Evolutionary conservation across 2,329 filamentous ascomycete genomes (phyloP).

Genomic region (Fusarium sp.): DNA sequence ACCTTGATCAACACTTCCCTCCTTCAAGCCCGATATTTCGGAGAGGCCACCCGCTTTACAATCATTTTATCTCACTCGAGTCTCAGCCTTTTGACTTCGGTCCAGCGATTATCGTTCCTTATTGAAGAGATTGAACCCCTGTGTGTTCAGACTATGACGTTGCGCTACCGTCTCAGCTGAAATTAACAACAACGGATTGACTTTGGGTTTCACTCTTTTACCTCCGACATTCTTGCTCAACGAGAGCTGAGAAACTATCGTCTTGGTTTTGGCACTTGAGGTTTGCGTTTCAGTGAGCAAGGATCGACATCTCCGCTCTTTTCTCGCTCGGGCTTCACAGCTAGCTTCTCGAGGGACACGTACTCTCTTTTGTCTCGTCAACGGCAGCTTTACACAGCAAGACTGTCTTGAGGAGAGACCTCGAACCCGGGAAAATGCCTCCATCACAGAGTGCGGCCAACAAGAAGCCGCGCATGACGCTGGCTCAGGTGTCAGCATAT

Average conservation of each 20-base stretch:
- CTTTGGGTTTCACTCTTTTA: constrained; percentile 23
- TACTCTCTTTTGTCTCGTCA: constrained; percentile 39
- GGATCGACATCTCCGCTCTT: constrained; percentile 29
- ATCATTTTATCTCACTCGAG: constrained; percentile 22
- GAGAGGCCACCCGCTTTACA: constrained; percentile 24
- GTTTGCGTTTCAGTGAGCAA: constrained; percentile 9
- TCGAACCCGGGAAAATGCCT: constrained; percentile 51
- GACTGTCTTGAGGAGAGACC: not conserved
- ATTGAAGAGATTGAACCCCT: constrained; percentile 21
- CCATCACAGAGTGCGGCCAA: constrained; percentile 52
- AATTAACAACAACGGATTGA: constrained; percentile 32
- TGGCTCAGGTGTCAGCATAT: constrained; percentile 90
- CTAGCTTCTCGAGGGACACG: constrained; percentile 32
- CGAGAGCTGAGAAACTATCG: not conserved
- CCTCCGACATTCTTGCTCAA: constrained; percentile 3
- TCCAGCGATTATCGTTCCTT: constrained; percentile 31
- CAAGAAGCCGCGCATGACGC: constrained; percentile 80
- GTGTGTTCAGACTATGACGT: constrained; percentile 46
- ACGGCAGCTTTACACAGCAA: constrained; percentile 7
- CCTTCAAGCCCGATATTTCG: constrained; percentile 38
- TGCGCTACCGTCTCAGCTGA: constrained; percentile 44
- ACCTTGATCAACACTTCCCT: constrained; percentile 45
- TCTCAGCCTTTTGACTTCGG: constrained; percentile 34
- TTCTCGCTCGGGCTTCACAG: constrained; percentile 32
- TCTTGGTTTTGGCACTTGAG: not conserved